Percentiles rank a stretch among this genome's conserved stretches.
phyloP scores from a whole-genome alignment of 176 grass and related monocot species.

The Puccinellia tenuiflora region DNA sequence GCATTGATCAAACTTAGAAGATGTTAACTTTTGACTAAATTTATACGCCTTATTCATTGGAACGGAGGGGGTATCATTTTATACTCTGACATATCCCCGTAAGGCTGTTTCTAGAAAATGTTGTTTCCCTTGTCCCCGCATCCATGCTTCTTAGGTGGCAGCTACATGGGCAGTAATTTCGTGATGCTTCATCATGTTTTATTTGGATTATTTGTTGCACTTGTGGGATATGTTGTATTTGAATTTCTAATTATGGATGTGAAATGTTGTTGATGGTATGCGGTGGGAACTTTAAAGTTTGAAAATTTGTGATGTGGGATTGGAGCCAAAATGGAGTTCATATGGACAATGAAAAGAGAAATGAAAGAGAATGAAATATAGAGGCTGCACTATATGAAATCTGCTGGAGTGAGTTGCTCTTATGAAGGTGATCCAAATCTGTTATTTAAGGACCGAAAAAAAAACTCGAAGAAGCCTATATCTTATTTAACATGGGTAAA shows the following conservation, averaged over 20 bases:
- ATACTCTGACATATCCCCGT: neutral
- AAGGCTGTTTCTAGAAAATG: neutral
- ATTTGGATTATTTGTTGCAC: neutral
- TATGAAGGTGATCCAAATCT: conserved; percentile 5
- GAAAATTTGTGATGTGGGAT: neutral
- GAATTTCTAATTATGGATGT: neutral
- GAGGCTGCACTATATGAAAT: neutral
- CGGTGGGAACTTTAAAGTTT: neutral
- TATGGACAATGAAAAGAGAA: neutral
- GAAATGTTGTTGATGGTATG: neutral
- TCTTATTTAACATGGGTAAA: neutral
- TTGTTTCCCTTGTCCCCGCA: neutral
- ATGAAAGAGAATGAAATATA: neutral
- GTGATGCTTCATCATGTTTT: neutral
- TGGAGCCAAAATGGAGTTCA: neutral
- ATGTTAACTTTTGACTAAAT: neutral
- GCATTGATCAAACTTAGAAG: neutral
- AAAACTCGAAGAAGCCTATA: neutral
- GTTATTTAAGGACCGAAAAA: neutral
- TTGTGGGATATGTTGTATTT: neutral
- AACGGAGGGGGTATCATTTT: neutral
- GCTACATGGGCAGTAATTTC: neutral
- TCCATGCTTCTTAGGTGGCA: neutral
- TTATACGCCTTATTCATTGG: no score
- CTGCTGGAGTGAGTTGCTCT: neutral